Percentiles rank a stretch among this genome's conserved stretches.
These are phyloP conservation scores for Pyrenophora seminiperda DNA, from an alignment of 2,329 filamentous ascomycete species.

Conservation along the genomic window DNA sequence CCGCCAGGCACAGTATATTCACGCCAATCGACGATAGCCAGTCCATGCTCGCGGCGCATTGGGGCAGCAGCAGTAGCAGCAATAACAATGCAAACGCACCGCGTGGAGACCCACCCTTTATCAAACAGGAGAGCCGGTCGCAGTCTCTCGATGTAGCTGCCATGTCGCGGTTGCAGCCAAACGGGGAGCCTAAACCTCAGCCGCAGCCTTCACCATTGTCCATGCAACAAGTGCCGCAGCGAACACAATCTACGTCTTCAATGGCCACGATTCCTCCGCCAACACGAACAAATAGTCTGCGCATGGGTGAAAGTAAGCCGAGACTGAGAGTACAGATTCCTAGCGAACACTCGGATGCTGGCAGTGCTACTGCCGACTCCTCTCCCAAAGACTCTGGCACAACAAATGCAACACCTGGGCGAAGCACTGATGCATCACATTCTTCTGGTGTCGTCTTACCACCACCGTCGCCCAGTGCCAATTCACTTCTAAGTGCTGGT, in stretches of 20 bases:
- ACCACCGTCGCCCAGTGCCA: conserved; percentile 88
- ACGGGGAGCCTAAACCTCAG: conserved; percentile 45
- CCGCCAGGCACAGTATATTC: conserved; percentile 89
- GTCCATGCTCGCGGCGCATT: conserved; percentile 85
- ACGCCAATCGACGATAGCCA: conserved; percentile 94
- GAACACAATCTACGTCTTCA: conserved; percentile 63
- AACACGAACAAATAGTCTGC: conserved; percentile 71
- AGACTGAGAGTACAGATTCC: conserved; percentile 93
- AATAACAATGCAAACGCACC: conserved; percentile 55
- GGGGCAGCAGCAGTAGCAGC: conserved; percentile 53
- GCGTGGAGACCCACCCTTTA: conserved; percentile 51
- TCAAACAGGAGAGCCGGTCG: conserved; percentile 57
- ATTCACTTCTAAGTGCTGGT: conserved; percentile 84
- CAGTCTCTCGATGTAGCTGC: conserved; percentile 69
- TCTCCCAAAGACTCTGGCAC: conserved; percentile 66
- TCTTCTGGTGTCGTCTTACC: conserved; percentile 79
- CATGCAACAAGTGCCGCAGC: conserved; percentile 51
- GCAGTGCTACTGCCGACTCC: conserved; percentile 74
- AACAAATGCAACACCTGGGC: conserved; percentile 63
- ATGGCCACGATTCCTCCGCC: conserved; percentile 74
- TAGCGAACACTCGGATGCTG: conserved; percentile 82
- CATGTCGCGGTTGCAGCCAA: conserved; percentile 52
- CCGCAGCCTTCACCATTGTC: conserved; percentile 46
- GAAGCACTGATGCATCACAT: conserved; percentile 61
- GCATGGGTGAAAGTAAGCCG: conserved; percentile 72